Evolutionary conservation across 352 stramenopile genomes (phyloP).

Genomic region (Phytophthora vignae): DNA sequence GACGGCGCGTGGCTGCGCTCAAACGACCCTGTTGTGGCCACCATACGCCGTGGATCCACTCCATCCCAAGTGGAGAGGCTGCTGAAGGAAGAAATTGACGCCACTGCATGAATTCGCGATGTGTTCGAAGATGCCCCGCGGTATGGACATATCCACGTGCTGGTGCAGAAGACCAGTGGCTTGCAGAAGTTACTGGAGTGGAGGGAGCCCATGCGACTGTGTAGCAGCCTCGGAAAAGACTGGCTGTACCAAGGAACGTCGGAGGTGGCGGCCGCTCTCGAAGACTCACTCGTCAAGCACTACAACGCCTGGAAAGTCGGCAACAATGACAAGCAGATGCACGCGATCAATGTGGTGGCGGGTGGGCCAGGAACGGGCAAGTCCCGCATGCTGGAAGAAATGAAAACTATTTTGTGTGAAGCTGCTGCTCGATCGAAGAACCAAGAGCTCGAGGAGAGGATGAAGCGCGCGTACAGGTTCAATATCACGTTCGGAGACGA

Average conservation of each 20-base stretch:
- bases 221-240: background rate
- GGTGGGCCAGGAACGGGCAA: slow-evolving; percentile 25
- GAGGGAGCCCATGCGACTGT: no score
- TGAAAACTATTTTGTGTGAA: slow-evolving; percentile 32
- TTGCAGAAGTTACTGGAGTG: no score
- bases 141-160: no score
- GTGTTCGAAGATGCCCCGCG: no score
- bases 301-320: background rate
- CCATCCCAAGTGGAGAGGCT: no score
- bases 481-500: slow-evolving; percentile 5
- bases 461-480: slow-evolving; percentile 15
- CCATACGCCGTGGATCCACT: no score
- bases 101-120: no score
- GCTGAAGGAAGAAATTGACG: no score
- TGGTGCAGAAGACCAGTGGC: no score
- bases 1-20: no score
- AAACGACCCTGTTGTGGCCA: no score
- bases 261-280: background rate
- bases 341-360: background rate
- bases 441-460: slow-evolving; percentile 6
- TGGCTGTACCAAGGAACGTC: background rate
- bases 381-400: slow-evolving; percentile 38
- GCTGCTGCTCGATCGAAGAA: slow-evolving; percentile 16
- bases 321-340: background rate
- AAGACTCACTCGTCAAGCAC: background rate